A percentile compares a stretch with the other conserved stretches of the same genome.
Conservation (phyloP, 768 basidiomycete genomes). For the Pleurotus cornucopiae region DNA sequence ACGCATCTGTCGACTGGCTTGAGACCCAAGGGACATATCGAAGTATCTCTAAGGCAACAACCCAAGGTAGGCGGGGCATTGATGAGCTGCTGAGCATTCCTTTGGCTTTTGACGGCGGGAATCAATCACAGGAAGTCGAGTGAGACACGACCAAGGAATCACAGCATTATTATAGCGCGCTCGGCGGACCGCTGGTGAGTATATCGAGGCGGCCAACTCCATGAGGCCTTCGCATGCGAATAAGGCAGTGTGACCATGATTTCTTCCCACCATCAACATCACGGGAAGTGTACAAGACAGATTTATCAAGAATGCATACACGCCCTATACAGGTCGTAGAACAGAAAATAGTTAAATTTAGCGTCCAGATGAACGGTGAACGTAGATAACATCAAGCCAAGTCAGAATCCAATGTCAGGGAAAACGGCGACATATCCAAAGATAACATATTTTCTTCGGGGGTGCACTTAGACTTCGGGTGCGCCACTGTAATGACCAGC, state of each 20-base stretch:
- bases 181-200: not conserved
- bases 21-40: not conserved
- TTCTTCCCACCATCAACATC: not conserved
- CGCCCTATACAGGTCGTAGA: no score
- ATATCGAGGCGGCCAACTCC: not conserved
- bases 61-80: slow-evolving; percentile 1
- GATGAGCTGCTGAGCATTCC: not conserved
- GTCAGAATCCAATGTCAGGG: not conserved
- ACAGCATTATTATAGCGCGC: not conserved
- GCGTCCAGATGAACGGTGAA: no score
- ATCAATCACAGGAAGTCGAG: not conserved
- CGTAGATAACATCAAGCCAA: no score
- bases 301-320: no score
- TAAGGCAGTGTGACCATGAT: not conserved
- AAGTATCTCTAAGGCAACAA: not conserved
- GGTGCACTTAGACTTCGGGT: slow-evolving; percentile 14
- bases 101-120: not conserved
- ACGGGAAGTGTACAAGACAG: no score
- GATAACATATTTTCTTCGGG: not conserved
- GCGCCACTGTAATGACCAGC: slow-evolving; percentile 14
- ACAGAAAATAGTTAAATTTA: no score
- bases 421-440: not conserved
- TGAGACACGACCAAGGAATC: slow-evolving; percentile 1
- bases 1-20: slow-evolving; percentile 24
- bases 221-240: not conserved